These are phyloP conservation scores for Truncatella angustata DNA, from an alignment of 2,329 filamentous ascomycete species.

Conservation along the genomic window DNA sequence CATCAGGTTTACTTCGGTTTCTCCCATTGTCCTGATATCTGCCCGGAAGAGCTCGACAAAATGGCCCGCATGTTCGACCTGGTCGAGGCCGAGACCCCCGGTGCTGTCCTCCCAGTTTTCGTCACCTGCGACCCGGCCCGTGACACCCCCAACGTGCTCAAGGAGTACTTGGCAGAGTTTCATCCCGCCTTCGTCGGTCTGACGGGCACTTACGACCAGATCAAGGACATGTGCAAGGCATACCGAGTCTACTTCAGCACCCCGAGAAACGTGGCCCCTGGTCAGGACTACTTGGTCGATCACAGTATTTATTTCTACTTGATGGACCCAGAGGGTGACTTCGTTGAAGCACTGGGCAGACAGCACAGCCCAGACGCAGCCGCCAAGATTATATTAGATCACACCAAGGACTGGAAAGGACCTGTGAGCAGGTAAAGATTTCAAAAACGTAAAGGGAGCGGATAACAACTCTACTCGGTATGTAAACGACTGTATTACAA, in stretches of 20 bases:
- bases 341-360: conserved; percentile 92
- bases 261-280: conserved; percentile 80
- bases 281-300: conserved; percentile 95
- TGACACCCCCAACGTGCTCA: conserved; percentile 81
- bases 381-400: conserved; percentile 77
- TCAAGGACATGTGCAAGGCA: conserved; percentile 91
- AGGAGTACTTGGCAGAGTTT: conserved; percentile 86
- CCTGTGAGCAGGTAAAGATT: conserved; percentile 10
- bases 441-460: background rate
- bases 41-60: conserved; percentile 98
- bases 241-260: conserved; percentile 98
- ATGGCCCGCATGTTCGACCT: conserved; percentile 94
- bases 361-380: conserved; percentile 90
- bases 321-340: conserved; percentile 98
- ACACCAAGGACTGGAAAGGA: conserved; percentile 66
- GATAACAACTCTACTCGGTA: background rate
- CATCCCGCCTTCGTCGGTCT: conserved; percentile 82
- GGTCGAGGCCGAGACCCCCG: conserved; percentile 51
- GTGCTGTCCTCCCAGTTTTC: conserved; percentile 73
- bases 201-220: conserved; percentile 89
- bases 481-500: background rate
- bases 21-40: conserved; percentile 97
- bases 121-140: conserved; percentile 94
- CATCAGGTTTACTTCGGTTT: conserved; percentile 97
- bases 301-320: conserved; percentile 99